Base-by-base conservation (phyloP, 441 rosid species). In the Arabidopsis lyrata region DNA sequence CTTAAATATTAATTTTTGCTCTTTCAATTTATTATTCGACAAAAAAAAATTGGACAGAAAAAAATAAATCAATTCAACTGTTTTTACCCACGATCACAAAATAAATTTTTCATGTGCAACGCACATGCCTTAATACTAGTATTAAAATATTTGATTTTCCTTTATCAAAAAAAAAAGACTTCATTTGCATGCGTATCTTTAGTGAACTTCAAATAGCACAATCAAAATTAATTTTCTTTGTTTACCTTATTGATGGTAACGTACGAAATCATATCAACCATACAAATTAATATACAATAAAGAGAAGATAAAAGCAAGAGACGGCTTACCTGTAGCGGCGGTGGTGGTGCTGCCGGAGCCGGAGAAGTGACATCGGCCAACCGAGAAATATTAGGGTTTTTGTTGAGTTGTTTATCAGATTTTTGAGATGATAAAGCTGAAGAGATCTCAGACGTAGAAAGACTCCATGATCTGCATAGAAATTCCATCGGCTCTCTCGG, bases 401-500 rank as follows among this genome's bases (percentile, higher is more conserved):
- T 66, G 27, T 84, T 82, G 36, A 45, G 57, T 52, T 66, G 70
- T 47, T 78, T 81, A 88, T 70, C 80, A 87, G 66, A 56, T 63
- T 49, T 78, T 9, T 63, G 63, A 63, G 77, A 66, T 18, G 97
- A 85, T 24, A 95, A 87, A 76, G 90, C 97, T 81, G 87, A 83
- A 45, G 97, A 83, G 73, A 95, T 84, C 78, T 92, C 99, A 10
- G 97, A 83, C 24, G 97, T 94, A 13, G 99, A 92, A 42, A 85
- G 80, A 71, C 95, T 92, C 97, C 99, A 95, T 0, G 99, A 89
- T 81, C 99, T 92, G 8, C 93, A 86, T 55, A 95, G 79, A 77
- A 89, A 95, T 86, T 95, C 99, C 96, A 95, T 95, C 0, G 97
- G 85, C 74, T 89, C 97, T 63, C 72, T 89, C 0, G 97, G 99